phyloP scores from a whole-genome alignment of 2,329 filamentous ascomycete genomes.

The Ramularia endophylla region DNA sequence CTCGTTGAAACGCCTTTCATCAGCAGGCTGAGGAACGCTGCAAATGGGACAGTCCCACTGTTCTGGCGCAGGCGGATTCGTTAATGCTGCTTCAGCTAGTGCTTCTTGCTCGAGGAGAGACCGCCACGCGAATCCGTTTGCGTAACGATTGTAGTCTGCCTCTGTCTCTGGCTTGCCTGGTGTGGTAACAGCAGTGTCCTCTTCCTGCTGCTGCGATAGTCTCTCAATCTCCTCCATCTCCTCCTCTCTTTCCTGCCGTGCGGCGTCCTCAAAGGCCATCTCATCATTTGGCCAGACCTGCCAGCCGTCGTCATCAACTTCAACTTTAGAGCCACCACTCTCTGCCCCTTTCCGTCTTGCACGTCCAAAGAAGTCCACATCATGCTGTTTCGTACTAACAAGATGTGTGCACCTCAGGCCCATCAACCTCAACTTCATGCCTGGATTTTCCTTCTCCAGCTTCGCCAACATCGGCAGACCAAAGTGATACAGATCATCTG shows the following conservation, averaged over 20 bases:
- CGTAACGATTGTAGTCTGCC: conserved; percentile 26
- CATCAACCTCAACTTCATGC: conserved; percentile 76
- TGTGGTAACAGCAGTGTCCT: conserved; percentile 10
- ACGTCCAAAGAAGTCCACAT: conserved; percentile 71
- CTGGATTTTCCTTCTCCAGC: conserved; percentile 74
- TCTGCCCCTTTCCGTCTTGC: conserved; percentile 30
- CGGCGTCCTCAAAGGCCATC: conserved; percentile 50
- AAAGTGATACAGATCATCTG: conserved; percentile 78
- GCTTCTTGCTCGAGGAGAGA: conserved; percentile 27
- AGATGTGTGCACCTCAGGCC: conserved; percentile 84
- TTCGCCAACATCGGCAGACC: conserved; percentile 77
- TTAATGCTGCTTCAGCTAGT: conserved; percentile 22
- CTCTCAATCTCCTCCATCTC: conserved; percentile 57
- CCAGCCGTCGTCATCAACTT: conserved; percentile 51
- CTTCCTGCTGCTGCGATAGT: conserved; percentile 54
- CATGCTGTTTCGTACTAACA: conserved; percentile 75
- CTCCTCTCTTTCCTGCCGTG: conserved; percentile 53
- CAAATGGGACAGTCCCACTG: conserved; percentile 90
- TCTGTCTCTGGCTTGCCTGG: conserved; percentile 16
- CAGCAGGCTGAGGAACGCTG: conserved; percentile 62
- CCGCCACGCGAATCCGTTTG: conserved; percentile 30
- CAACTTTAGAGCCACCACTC: conserved; percentile 17
- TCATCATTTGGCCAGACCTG: conserved; percentile 65
- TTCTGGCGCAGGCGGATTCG: conserved; percentile 22
- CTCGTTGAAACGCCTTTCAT: conserved; percentile 76